A percentile compares a stretch with the other conserved stretches of the same genome.
Evolutionary conservation across 176 grass and related monocot species (phyloP).

Genomic region (Musa schizocarpa): DNA sequence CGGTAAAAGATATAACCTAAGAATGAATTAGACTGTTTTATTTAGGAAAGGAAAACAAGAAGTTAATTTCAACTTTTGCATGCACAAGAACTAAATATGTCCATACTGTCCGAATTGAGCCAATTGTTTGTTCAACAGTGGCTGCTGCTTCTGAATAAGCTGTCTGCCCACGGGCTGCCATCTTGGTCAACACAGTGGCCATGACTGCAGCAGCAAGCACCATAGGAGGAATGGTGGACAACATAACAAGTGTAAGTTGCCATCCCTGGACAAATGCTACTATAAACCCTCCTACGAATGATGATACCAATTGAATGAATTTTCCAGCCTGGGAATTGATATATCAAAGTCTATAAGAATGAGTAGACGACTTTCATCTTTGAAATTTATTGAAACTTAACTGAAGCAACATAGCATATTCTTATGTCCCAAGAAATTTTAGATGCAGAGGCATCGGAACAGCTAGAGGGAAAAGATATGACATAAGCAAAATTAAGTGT

Average conservation of each 20-base stretch:
- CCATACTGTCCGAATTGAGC: conserved; percentile 69
- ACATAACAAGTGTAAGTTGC: conserved; percentile 77
- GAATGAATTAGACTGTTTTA: neutral
- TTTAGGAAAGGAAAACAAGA: neutral
- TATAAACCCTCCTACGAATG: conserved; percentile 67
- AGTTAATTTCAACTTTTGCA: neutral
- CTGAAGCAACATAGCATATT: neutral
- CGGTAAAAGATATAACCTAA: conserved; percentile 19
- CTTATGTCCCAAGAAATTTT: too few relatives aligned
- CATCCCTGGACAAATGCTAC: conserved; percentile 77
- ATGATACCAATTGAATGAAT: conserved; percentile 58
- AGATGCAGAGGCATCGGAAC: too few relatives aligned
- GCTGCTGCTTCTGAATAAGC: conserved; percentile 58
- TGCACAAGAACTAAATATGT: conserved; percentile 5
- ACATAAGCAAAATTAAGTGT: too few relatives aligned
- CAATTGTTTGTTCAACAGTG: conserved; percentile 66
- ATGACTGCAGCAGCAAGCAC: conserved; percentile 47
- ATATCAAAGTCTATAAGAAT: neutral
- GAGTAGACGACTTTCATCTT: neutral
- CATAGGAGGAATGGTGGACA: conserved; percentile 59
- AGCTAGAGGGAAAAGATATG: too few relatives aligned
- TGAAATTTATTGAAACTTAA: neutral
- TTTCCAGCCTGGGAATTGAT: conserved; percentile 54
- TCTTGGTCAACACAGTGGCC: conserved; percentile 45
- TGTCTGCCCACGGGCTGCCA: conserved; percentile 47